A percentile compares a stretch with the other conserved stretches of the same genome.
These are phyloP conservation scores for Amesomyces nigricolor DNA, from an alignment of 2,329 filamentous ascomycete genomes.

Conservation along the genomic window DNA sequence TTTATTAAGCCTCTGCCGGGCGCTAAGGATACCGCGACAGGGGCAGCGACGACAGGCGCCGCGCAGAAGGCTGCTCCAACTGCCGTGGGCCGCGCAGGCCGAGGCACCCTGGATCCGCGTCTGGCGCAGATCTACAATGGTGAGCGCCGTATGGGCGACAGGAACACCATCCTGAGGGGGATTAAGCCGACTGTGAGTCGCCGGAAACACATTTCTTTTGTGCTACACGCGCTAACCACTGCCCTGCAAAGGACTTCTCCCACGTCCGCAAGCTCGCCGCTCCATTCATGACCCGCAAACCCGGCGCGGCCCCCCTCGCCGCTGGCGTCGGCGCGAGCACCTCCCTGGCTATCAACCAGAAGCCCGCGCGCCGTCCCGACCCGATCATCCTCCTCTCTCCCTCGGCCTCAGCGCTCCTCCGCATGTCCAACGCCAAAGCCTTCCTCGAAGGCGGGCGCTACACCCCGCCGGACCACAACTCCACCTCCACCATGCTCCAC, in stretches of 20 bases:
- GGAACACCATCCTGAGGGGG: slow-evolving; percentile 80
- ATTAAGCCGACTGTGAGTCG: slow-evolving; percentile 75
- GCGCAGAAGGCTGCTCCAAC: slow-evolving; percentile 37
- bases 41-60: slow-evolving; percentile 35
- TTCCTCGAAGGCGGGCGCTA: slow-evolving; percentile 86
- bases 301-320: slow-evolving; percentile 24
- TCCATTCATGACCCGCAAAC: slow-evolving; percentile 64
- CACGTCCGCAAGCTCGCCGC: slow-evolving; percentile 82
- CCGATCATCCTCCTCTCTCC: slow-evolving; percentile 97
- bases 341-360: slow-evolving; percentile 48
- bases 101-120: slow-evolving; percentile 70
- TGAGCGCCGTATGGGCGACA: slow-evolving; percentile 86
- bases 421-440: slow-evolving; percentile 90
- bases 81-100: slow-evolving; percentile 48
- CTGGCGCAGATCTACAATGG: slow-evolving; percentile 84
- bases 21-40: slow-evolving; percentile 44
- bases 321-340: slow-evolving; percentile 37
- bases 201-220: background rate
- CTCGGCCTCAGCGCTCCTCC: slow-evolving; percentile 87
- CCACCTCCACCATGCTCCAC: slow-evolving; percentile 74
- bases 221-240: background rate
- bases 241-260: slow-evolving; percentile 70
- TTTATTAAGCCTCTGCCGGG: slow-evolving; percentile 81
- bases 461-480: slow-evolving; percentile 66
- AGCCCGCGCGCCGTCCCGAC: slow-evolving; percentile 51